These are phyloP conservation scores for Thelonectria rubi DNA, from an alignment of 2,329 filamentous ascomycete species.

Conservation along the genomic window DNA sequence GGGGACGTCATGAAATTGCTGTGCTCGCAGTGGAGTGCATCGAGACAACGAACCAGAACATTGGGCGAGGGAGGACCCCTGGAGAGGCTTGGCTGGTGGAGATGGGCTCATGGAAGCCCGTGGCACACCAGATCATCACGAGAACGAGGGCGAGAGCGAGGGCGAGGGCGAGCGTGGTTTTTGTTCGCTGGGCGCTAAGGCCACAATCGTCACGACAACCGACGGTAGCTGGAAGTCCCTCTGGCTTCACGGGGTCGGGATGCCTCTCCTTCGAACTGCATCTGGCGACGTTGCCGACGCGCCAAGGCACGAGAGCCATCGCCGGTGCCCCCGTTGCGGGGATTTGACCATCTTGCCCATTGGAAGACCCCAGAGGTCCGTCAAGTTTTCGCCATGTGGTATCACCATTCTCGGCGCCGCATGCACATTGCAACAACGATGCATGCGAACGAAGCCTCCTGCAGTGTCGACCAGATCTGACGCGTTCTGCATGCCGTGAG, in stretches of 20 bases:
- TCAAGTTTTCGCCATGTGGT: conserved; percentile 1
- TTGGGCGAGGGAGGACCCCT: conserved; percentile 37
- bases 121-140: conserved; percentile 19
- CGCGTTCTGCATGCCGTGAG: conserved; percentile 15
- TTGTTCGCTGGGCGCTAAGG: conserved; percentile 2
- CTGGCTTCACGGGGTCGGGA: conserved; percentile 18
- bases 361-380: neutral
- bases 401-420: neutral
- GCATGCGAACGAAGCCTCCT: conserved; percentile 17
- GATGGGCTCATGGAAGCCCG: conserved; percentile 21
- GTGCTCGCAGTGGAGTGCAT: conserved; percentile 33
- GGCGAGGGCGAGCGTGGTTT: neutral
- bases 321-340: conserved; percentile 35
- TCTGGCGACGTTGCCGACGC: conserved; percentile 35
- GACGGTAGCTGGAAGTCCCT: neutral
- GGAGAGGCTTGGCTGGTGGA: conserved; percentile 37
- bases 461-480: conserved; percentile 19
- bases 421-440: neutral
- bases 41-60: conserved; percentile 32
- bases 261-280: conserved; percentile 24
- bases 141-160: conserved; percentile 12
- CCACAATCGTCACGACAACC: conserved; percentile 39
- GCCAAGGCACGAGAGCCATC: conserved; percentile 25
- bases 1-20: conserved; percentile 39
- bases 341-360: conserved; percentile 29